Percentiles rank a stretch among this genome's conserved stretches.
Evolutionary conservation across 139 green algal species (phyloP).

Genomic region (Micromonas commoda): DNA sequence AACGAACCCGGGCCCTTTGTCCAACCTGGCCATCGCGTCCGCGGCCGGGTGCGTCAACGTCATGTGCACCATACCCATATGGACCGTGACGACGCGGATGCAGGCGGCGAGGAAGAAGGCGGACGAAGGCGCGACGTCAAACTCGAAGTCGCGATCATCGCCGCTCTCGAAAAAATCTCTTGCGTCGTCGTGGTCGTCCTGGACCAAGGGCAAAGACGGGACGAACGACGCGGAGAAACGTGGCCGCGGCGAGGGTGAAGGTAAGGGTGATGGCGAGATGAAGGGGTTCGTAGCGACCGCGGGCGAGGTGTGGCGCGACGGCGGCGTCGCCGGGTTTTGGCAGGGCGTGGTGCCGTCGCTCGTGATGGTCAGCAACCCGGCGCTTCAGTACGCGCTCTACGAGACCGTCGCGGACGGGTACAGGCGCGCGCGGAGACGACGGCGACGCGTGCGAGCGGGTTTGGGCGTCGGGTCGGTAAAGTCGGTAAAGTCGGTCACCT

Average conservation of each 20-base stretch:
- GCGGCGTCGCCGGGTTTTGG: conserved; percentile 62
- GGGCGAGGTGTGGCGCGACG: conserved; percentile 35
- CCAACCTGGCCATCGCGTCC: background rate
- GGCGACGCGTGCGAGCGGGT: no score
- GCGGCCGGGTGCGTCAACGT: conserved; percentile 42
- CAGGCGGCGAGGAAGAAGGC: conserved; percentile 41
- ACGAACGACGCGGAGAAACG: background rate
- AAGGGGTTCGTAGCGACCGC: conserved; percentile 16
- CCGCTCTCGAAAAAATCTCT: no score
- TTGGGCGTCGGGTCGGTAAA: no score
- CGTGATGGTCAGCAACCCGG: conserved; percentile 84
- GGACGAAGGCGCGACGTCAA: background rate
- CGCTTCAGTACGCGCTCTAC: conserved; percentile 78
- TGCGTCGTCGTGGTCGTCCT: no score
- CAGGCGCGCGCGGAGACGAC: background rate
- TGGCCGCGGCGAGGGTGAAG: background rate
- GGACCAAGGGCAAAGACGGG: no score
- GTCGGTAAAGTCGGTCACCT: no score
- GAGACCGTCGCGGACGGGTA: conserved; percentile 38
- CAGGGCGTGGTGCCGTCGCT: conserved; percentile 71
- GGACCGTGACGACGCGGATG: conserved; percentile 82
- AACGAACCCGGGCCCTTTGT: background rate
- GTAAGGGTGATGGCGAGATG: background rate
- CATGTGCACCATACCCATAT: conserved; percentile 81
- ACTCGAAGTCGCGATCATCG: conserved; percentile 40